Percentiles rank a stretch among this genome's conserved stretches.
Evolutionary conservation across 345 rosid species (phyloP).

Genomic region (Ceriops decandra): DNA sequence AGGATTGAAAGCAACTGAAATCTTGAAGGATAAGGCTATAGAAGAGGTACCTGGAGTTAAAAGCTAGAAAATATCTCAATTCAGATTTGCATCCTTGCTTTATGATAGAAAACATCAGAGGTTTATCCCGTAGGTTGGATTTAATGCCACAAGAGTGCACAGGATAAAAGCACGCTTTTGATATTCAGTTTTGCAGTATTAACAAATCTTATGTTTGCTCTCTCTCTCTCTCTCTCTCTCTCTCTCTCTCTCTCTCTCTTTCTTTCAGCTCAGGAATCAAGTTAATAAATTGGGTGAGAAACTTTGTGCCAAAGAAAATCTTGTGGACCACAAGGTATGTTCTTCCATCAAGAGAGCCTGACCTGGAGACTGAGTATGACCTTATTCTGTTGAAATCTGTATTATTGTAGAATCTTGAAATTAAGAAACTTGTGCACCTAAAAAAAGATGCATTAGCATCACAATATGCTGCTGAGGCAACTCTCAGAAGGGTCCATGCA

Average conservation of each 20-base stretch:
- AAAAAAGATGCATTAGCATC: slow-evolving; percentile 84
- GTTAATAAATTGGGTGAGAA: slow-evolving; percentile 51
- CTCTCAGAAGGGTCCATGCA: slow-evolving; percentile 69
- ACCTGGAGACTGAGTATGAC: slow-evolving; percentile 7
- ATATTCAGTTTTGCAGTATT: background rate
- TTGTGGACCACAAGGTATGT: slow-evolving; percentile 62
- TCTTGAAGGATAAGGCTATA: slow-evolving; percentile 59
- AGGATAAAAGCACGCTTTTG: background rate
- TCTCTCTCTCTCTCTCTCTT: slow-evolving; percentile 8
- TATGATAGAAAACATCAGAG: too few relatives aligned
- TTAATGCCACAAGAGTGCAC: too few relatives aligned
- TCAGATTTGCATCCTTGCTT: too few relatives aligned
- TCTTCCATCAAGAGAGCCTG: background rate
- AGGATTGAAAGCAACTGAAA: slow-evolving; percentile 62
- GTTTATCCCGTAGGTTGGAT: too few relatives aligned
- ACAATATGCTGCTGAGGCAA: slow-evolving; percentile 85
- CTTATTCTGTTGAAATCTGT: slow-evolving; percentile 8
- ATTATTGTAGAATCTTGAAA: slow-evolving; percentile 61
- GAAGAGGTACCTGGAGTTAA: slow-evolving; percentile 47
- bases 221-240: slow-evolving; percentile 10
- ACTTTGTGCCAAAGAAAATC: slow-evolving; percentile 45
- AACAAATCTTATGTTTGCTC: background rate
- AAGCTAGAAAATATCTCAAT: background rate
- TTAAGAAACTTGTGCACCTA: slow-evolving; percentile 55
- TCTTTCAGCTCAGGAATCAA: slow-evolving; percentile 53